Conservation (phyloP, 225 moss, liverwort and hornwort genomes). For the Pleurozium schreberi region DNA sequence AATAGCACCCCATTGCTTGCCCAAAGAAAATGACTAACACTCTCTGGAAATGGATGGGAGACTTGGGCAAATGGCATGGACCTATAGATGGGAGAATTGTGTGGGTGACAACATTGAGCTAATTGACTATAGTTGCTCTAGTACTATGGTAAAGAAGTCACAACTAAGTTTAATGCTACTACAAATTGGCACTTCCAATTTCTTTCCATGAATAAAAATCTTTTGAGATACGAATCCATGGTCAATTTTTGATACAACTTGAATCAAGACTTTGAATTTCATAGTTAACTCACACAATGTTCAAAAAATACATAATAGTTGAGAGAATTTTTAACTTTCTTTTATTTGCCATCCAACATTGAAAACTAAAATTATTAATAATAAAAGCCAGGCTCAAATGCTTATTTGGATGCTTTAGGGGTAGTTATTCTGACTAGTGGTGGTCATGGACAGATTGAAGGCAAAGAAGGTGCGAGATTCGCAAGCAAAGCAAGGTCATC, state of each 20-base stretch:
- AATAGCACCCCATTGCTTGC: too few species aligned
- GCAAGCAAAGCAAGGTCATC: slow-evolving; percentile 32
- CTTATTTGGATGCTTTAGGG: neutral
- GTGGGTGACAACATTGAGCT: too few species aligned
- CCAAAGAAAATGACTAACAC: too few species aligned
- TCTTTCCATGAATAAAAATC: neutral
- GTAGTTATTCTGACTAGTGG: neutral
- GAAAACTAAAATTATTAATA: neutral
- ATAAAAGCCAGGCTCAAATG: neutral
- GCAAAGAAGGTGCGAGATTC: neutral
- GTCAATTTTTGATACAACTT: neutral
- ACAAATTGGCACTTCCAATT: neutral
- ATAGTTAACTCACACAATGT: neutral
- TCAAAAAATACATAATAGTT: neutral
- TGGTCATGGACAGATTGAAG: neutral
- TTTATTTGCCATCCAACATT: neutral
- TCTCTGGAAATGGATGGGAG: too few species aligned
- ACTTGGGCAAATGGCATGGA: too few species aligned
- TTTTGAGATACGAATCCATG: neutral
- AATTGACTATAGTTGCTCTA: too few species aligned
- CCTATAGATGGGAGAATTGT: too few species aligned
- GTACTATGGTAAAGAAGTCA: neutral
- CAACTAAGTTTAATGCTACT: too few species aligned
- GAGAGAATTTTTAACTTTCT: too few species aligned
- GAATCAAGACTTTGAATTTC: neutral